These are phyloP conservation scores for Persicaria maculosa DNA, from an alignment of 148 eudicot species.

Conservation along the genomic window DNA sequence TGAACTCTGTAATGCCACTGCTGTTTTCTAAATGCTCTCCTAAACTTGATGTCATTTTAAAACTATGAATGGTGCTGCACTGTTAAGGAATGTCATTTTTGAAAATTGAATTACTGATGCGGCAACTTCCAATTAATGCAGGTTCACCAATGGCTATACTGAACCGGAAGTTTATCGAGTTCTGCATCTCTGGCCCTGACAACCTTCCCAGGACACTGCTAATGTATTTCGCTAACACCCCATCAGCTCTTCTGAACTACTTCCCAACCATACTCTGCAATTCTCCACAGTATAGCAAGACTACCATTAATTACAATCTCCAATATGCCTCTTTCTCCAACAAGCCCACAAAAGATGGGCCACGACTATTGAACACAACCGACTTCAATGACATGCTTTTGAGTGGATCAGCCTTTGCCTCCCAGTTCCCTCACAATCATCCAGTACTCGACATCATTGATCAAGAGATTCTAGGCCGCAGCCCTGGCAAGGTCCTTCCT, in stretches of 20 bases:
- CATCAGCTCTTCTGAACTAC: constrained; percentile 28
- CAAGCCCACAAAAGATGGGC: not conserved
- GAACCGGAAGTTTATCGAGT: constrained; percentile 32
- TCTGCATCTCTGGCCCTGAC: constrained; percentile 30
- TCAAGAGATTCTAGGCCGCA: constrained; percentile 18
- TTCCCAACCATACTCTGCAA: constrained; percentile 46
- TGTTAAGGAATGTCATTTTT: not conserved
- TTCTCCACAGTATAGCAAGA: constrained; percentile 30
- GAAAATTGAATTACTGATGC: not conserved
- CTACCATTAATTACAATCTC: constrained; percentile 24
- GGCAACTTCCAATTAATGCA: not conserved
- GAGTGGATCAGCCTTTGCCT: constrained; percentile 19
- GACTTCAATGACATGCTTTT: constrained; percentile 11
- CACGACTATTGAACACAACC: not conserved
- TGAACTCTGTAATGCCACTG: not conserved
- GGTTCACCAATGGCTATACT: constrained; percentile 30
- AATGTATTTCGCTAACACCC: constrained; percentile 31
- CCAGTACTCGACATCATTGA: constrained; percentile 18
- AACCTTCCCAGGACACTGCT: constrained; percentile 38
- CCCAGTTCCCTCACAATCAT: constrained; percentile 21
- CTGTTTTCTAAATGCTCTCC: not conserved
- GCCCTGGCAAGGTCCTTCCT: constrained; percentile 15
- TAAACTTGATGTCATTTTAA: not conserved
- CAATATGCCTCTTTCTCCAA: constrained; percentile 14
- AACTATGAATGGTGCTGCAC: not conserved